Evolutionary conservation across 2,329 filamentous ascomycete species (phyloP), one percentile per base, ranked within the genome.

Genomic region (Colletotrichum australisinense): DNA sequence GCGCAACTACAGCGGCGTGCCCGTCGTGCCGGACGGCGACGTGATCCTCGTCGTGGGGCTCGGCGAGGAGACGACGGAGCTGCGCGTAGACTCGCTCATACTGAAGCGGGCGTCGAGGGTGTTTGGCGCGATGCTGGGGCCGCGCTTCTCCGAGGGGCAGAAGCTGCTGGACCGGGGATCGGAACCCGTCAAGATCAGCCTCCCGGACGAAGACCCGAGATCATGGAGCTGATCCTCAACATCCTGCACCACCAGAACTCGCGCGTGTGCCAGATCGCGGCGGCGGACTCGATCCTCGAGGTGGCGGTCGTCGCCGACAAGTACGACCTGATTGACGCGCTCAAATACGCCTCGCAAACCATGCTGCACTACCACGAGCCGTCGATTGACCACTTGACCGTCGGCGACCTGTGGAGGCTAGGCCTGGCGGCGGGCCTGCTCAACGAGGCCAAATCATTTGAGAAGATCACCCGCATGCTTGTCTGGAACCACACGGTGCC

Each of bases 161-260:
- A 62, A 64, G 4, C 69, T 78, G 56, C 71, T 71, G 38, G 71
- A 71, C 32, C 35, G 71, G 32, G 57, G 56, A 30, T 38, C 55
- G 24, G 69, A 68, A 11, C 72, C 72, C n/a, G 67, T 73, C n/a
- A 77, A 80, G 63, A 72, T 82, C 30, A 69, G 75, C 16, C 74
- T 81, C 11, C 78, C 78, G 0, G 78, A 82, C 5, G 81, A 83
- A 62, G 76, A 83, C 57, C 79, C 0, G 75, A 77, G 3, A 78
- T 79, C 2, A 78, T 84, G 72, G 69, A 75, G 9, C 73, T 83
- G 0, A 30, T 84, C 5, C 77, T 84, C 67, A 77, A 76, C 38
- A 79, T 84, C 16, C 79, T 79, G 11, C 81, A 83, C 62, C 57
- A 74, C 11, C 74, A 78, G 12, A 79, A 78, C 62, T 46, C 72